These are phyloP conservation scores for Avena sativa DNA, from an alignment of 176 grass and related monocot genomes.

Conservation along the genomic window DNA sequence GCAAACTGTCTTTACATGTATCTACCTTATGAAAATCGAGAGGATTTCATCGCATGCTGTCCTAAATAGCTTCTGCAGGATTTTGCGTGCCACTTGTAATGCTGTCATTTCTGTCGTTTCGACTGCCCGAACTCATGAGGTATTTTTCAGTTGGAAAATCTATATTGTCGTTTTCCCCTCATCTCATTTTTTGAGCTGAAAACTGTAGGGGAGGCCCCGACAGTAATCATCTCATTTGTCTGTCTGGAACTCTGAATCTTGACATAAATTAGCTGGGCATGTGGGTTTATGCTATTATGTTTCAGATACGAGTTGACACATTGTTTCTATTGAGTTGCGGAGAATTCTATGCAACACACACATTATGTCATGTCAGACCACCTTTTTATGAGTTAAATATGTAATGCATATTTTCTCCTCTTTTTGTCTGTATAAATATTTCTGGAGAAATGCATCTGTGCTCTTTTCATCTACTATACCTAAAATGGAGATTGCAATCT, in stretches of 20 bases:
- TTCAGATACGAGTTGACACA: conserved; percentile 3
- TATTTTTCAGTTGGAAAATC: conserved; percentile 49
- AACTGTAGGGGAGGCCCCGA: too few relatives aligned
- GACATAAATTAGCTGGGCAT: background rate
- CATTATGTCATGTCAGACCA: conserved; percentile 1
- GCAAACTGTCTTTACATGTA: conserved; percentile 96
- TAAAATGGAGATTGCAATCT: background rate
- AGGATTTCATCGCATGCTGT: conserved; percentile 94
- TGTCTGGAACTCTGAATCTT: conserved; percentile 18
- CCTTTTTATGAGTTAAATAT: background rate
- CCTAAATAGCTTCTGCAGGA: conserved; percentile 88
- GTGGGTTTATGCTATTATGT: conserved; percentile 5
- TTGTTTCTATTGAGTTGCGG: conserved; percentile 10
- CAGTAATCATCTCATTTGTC: background rate
- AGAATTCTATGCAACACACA: background rate
- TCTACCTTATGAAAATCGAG: conserved; percentile 87
- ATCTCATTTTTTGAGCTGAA: background rate
- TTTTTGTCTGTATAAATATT: background rate
- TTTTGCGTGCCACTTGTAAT: conserved; percentile 90
- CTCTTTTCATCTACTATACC: background rate
- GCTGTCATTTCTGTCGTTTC: conserved; percentile 77
- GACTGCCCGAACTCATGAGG: conserved; percentile 88
- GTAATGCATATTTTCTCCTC: background rate
- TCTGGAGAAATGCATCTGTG: background rate
- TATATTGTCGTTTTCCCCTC: background rate